A percentile compares a stretch with the other conserved stretches of the same genome.
phyloP scores from a whole-genome alignment of 2,329 filamentous ascomycete genomes.

The Scedosporium dehoogii region DNA sequence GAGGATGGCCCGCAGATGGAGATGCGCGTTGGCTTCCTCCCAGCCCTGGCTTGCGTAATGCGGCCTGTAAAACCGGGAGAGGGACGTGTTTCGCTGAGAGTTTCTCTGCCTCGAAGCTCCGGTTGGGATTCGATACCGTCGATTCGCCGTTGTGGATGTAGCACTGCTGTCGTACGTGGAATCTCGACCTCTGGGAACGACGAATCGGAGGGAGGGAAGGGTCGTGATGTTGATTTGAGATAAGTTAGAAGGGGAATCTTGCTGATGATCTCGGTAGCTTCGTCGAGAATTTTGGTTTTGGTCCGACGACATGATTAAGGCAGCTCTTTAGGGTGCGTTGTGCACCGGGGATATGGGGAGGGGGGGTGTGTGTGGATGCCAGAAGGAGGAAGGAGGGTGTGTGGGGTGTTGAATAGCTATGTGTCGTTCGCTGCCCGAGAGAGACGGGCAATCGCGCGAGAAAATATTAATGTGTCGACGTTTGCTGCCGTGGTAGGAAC shows the following conservation, averaged over 20 bases:
- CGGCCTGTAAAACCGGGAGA: neutral
- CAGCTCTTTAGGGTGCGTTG: neutral
- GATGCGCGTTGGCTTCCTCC: slow-evolving; percentile 32
- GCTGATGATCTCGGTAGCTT: neutral
- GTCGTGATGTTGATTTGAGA: neutral
- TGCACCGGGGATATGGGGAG: neutral
- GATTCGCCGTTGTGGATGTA: neutral
- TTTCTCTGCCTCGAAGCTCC: neutral
- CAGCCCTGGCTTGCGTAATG: slow-evolving; percentile 16
- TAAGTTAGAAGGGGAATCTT: neutral
- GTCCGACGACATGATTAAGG: slow-evolving; percentile 5
- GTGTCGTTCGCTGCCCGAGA: neutral
- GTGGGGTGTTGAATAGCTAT: neutral
- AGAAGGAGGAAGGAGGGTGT: neutral
- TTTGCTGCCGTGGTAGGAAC: no score
- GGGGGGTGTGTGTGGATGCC: neutral
- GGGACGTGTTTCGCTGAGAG: neutral
- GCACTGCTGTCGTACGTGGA: neutral
- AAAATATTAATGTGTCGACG: no score
- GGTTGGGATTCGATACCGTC: neutral
- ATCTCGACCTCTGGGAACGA: slow-evolving; percentile 1
- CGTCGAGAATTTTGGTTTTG: slow-evolving; percentile 1
- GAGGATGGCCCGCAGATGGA: slow-evolving; percentile 27
- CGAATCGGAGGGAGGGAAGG: neutral
- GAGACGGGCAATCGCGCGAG: neutral